A percentile compares a stretch with the other conserved stretches of the same genome.
phyloP scores from a whole-genome alignment of 1,284 basidiomycete genomes.

The Puccinia horiana region DNA sequence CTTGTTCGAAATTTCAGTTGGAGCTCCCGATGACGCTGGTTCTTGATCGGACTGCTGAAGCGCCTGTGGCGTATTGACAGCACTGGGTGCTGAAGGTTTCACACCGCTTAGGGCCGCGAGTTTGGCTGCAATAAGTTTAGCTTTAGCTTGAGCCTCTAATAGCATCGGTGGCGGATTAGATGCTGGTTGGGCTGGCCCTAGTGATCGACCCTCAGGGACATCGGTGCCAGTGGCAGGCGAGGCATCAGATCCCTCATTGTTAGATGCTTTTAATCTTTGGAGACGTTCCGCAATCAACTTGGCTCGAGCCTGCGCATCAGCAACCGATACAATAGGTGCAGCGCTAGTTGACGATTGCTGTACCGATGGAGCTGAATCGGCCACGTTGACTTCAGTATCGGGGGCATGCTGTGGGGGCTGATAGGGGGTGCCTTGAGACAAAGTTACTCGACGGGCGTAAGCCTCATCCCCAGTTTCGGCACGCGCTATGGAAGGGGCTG shows the following conservation, averaged over 20 bases:
- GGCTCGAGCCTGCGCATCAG: slow-evolving; percentile 48
- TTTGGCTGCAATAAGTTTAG: slow-evolving; percentile 45
- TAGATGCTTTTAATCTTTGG: slow-evolving; percentile 30
- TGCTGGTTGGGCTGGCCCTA: background rate
- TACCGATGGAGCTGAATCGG: background rate
- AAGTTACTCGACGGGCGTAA: slow-evolving; percentile 48
- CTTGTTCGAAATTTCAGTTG: slow-evolving; percentile 29
- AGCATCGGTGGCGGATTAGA: slow-evolving; percentile 20
- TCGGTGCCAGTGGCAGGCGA: background rate
- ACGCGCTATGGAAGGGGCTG: slow-evolving; percentile 36
- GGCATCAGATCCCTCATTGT: background rate
- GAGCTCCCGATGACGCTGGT: background rate
- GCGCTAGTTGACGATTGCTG: background rate
- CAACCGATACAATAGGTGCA: slow-evolving; percentile 37
- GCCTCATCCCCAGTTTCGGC: slow-evolving; percentile 53
- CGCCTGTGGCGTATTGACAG: background rate
- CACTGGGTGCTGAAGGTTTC: background rate
- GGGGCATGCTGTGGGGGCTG: slow-evolving; percentile 6
- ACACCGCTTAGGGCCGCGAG: slow-evolving; percentile 41
- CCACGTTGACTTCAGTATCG: background rate
- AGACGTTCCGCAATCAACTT: slow-evolving; percentile 49
- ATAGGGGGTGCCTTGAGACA: slow-evolving; percentile 43
- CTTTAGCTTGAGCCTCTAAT: slow-evolving; percentile 47
- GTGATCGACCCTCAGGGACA: background rate
- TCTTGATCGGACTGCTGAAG: background rate